Base-by-base conservation (phyloP, 495 filamentous ascomycete species). In the Amorphotheca resinae region DNA sequence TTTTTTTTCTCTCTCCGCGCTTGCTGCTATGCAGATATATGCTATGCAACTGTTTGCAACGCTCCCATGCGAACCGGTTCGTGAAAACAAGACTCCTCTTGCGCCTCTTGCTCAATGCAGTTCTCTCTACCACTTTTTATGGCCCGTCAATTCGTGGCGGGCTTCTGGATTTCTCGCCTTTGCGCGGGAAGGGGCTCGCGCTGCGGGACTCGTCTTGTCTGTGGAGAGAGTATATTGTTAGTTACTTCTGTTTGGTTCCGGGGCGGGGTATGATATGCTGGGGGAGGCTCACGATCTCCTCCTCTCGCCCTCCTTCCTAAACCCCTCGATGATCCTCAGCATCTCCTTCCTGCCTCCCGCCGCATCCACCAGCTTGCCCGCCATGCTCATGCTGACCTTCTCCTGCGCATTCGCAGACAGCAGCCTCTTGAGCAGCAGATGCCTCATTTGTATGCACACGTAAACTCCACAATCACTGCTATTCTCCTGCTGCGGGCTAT, bases 381-480 rank as follows among this genome's bases (percentile, higher is more conserved):
- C 78, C 69, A 99, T 80, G 48, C 79, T 87, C 88, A 96, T 95
- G 49, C 76, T 86, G n/a, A 95, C 76, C 60, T 91, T 91, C 56
- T 86, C 73, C 39, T 71, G 73, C 1, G 77, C 73, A 51, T 83
- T 79, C 3, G 82, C 84, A 33, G 66, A 70, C 33, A 99, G 63
- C n/a, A 99, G 63, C 34, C 82, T 69, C 60, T 83, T 85, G 26
- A 95, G 60, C 15, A 98, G 73, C 12, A 99, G 62, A 59, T 94
- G 76, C 30, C 83, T 72, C 88, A 96, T 99, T 42, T 82, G 71
- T 50, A 95, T 73, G 59, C 93, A 96, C 1, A 99, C 93, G 59
- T 86, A 95, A 0, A 99, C 87, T 11, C 93, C 93, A 56, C 93
- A 99, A 63, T 96, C 93, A 48, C 72, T 84, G 41, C 80, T 75